Evolutionary conservation across 345 rosid species (phyloP), one percentile per base, ranked within the genome.

Genomic region (Euphorbia lathyris): DNA sequence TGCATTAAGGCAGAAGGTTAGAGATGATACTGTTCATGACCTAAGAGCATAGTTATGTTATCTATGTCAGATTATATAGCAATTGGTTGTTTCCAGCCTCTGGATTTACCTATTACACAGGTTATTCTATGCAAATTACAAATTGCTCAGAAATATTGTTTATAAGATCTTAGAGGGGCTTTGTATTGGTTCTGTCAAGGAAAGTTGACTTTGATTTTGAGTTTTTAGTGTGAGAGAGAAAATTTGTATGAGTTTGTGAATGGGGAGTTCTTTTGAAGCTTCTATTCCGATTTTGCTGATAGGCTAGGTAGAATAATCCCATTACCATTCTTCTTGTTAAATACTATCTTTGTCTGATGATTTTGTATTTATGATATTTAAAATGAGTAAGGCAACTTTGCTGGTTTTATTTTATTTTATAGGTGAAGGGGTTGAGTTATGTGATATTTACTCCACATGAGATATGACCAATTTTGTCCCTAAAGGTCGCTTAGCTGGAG

Each of bases 121-220:
- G 26, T 36, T 38, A 34, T 12, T 40, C 51, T 62, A 36, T 62
- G 65, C 65, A n/a, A 62, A 62, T 36, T 20, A 62, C 20, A 34
- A 38, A 60, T 36, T 1, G 27, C 25, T 27, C 17, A 17, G 32
- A 58, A n/a, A 60, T 34, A 7, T 34, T 34, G 38, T 34, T 34
- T 34, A 34, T 34, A 34, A 34, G 38, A 34, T 34, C 38, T 34
- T 3, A 34, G 38, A 34, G 63, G 6, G 47, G 43, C 47, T 34
- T 60, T 60, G 12, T 7, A 25, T 58, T 38, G 30, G n/a, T 11
- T 7, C 51, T 38, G 22, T 63, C 4, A 13, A 63, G 23, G 47
- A 14, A 12, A 63, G 66, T 50, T 63, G 9, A 38, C 23, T 3
- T 38, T 40, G 9, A 0, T 38, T 63, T 63, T 63, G 51, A 62